phyloP scores from a whole-genome alignment of 2,329 filamentous ascomycete species.

The Microsporum ferrugineum region DNA sequence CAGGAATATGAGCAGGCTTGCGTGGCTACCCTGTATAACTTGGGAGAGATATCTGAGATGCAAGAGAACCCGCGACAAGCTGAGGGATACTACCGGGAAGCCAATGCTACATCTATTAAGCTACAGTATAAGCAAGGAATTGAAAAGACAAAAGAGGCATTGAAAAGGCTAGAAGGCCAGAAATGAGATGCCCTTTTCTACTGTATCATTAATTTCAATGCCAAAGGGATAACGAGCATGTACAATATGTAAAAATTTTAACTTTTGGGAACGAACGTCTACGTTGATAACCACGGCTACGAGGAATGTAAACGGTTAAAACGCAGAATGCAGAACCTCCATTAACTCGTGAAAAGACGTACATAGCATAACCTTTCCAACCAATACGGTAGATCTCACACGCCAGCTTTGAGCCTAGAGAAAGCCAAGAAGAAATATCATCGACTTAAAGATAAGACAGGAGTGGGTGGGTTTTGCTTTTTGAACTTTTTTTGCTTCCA shows the following conservation, averaged over 20 bases:
- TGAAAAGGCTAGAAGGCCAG: slow-evolving; percentile 22
- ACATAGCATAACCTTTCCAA: slow-evolving; percentile 2
- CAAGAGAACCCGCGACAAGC: slow-evolving; percentile 55
- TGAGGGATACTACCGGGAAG: slow-evolving; percentile 56
- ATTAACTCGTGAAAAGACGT: background rate
- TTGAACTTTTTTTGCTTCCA: slow-evolving; percentile 2
- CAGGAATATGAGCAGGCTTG: slow-evolving; percentile 77
- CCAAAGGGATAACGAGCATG: background rate
- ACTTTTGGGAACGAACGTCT: background rate
- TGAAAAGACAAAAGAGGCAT: slow-evolving; percentile 20
- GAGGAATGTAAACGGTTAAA: background rate
- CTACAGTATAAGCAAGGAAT: slow-evolving; percentile 31
- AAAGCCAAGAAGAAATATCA: background rate
- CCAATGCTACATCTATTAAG: slow-evolving; percentile 39
- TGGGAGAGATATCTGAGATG: slow-evolving; percentile 74
- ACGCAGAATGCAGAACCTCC: background rate
- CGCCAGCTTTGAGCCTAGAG: background rate
- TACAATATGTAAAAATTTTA: background rate
- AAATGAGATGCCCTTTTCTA: background rate
- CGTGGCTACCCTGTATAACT: slow-evolving; percentile 71
- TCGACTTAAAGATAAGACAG: background rate
- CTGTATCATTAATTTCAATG: background rate
- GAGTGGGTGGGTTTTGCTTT: background rate
- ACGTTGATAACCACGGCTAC: background rate
- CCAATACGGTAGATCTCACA: background rate